A percentile compares a stretch with the other conserved stretches of the same genome.
phyloP scores from a whole-genome alignment of 2,329 filamentous ascomycete genomes.

The Stemphylium lycopersici region DNA sequence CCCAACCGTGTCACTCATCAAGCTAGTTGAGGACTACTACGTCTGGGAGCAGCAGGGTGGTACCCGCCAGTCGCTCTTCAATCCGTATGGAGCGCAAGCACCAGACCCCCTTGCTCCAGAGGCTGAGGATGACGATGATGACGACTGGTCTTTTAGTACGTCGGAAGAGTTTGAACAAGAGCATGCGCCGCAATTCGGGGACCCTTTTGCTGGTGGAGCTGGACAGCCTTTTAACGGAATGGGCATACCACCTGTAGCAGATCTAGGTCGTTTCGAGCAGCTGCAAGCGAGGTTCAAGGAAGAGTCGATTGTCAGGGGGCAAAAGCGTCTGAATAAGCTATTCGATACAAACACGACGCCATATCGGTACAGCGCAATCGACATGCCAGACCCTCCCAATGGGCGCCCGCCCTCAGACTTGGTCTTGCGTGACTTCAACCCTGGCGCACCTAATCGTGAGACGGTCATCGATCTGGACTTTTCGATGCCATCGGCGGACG shows the following conservation, averaged over 20 bases:
- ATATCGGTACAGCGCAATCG: conserved; percentile 64
- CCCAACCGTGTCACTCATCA: conserved; percentile 67
- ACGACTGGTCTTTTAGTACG: conserved; percentile 70
- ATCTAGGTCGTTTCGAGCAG: conserved; percentile 44
- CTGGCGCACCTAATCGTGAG: conserved; percentile 54
- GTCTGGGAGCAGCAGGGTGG: conserved; percentile 78
- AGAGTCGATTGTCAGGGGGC: conserved; percentile 63
- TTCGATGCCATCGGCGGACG: conserved; percentile 48
- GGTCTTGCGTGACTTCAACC: conserved; percentile 56
- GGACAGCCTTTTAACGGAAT: conserved; percentile 40
- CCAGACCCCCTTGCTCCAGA: conserved; percentile 57
- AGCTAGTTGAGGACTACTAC: conserved; percentile 74
- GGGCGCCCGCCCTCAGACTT: conserved; percentile 61
- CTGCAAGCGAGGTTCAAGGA: conserved; percentile 61
- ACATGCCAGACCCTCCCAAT: conserved; percentile 48
- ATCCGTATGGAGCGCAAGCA: conserved; percentile 63
- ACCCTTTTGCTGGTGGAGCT: conserved; percentile 51
- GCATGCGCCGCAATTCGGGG: conserved; percentile 51
- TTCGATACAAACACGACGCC: conserved; percentile 62
- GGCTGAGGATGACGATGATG: conserved; percentile 53
- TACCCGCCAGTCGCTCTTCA: conserved; percentile 68
- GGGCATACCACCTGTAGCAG: conserved; percentile 43
- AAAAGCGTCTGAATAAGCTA: conserved; percentile 61
- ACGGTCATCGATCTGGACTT: conserved; percentile 65
- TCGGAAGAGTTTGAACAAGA: conserved; percentile 63